Evolutionary conservation across 2,329 filamentous ascomycete species (phyloP).

Genomic region (Botrytis deweyae): DNA sequence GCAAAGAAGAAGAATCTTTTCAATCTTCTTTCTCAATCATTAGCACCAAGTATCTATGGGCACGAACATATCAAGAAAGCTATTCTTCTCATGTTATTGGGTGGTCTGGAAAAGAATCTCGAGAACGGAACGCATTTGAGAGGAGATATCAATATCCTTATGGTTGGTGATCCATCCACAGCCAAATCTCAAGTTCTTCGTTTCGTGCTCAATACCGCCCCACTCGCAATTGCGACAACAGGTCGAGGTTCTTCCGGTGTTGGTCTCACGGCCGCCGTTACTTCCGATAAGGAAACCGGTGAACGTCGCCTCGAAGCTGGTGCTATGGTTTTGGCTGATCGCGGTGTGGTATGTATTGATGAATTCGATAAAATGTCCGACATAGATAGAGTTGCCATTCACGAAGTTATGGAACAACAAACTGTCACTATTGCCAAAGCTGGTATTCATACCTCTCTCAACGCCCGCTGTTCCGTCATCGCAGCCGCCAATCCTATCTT

Average conservation of each 20-base stretch:
- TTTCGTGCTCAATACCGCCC: slow-evolving; percentile 95
- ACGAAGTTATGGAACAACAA: slow-evolving; percentile 99
- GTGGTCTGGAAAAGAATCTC: slow-evolving; percentile 97
- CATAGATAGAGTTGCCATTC: slow-evolving; percentile 94
- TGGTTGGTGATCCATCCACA: slow-evolving; percentile 98
- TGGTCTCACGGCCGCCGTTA: slow-evolving; percentile 95
- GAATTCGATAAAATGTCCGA: slow-evolving; percentile 99
- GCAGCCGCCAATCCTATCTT: slow-evolving; percentile 97
- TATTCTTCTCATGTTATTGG: slow-evolving; percentile 89
- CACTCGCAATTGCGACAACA: slow-evolving; percentile 93
- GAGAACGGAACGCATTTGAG: slow-evolving; percentile 97
- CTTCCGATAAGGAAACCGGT: slow-evolving; percentile 94
- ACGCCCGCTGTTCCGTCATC: slow-evolving; percentile 93
- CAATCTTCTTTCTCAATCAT: slow-evolving; percentile 85
- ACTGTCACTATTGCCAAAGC: slow-evolving; percentile 99
- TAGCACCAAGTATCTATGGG: slow-evolving; percentile 94
- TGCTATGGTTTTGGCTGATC: slow-evolving; percentile 97
- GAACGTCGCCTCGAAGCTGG: slow-evolving; percentile 92
- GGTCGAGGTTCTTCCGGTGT: slow-evolving; percentile 96
- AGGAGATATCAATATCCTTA: slow-evolving; percentile 98
- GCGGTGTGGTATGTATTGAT: slow-evolving; percentile 97
- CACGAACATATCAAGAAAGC: slow-evolving; percentile 98
- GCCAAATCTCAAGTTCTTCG: slow-evolving; percentile 97
- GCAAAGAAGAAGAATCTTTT: slow-evolving; percentile 93
- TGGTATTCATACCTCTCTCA: slow-evolving; percentile 95